Conservation (phyloP, 352 stramenopile species). For the Vaucheria bursata region DNA sequence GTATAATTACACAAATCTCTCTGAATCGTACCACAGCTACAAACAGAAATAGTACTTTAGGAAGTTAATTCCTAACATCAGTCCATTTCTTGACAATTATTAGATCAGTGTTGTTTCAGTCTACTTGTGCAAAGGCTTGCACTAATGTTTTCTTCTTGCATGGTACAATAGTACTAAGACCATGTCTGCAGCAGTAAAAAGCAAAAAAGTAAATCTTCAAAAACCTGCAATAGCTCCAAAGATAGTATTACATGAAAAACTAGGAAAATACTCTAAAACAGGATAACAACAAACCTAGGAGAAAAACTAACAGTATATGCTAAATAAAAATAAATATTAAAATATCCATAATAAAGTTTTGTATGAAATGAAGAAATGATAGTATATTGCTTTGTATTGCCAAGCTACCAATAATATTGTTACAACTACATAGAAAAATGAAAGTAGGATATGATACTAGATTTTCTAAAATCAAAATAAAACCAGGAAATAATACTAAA, state of each 20-base stretch:
- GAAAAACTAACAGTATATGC: neutral
- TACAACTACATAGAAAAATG: no score
- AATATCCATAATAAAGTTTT: neutral
- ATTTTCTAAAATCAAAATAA: no score
- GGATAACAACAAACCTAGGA: neutral
- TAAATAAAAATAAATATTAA: neutral
- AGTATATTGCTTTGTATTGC: no score
- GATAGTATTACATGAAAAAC: neutral
- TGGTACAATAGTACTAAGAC: slow-evolving; percentile 43
- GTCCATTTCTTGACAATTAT: neutral
- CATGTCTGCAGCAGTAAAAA: neutral
- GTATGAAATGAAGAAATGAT: no score
- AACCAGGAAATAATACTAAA: no score
- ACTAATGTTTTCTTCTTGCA: slow-evolving; percentile 40
- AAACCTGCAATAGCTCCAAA: neutral
- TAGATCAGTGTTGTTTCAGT: slow-evolving; percentile 1
- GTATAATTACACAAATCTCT: no score
- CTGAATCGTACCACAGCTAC: no score
- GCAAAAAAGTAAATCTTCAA: no score
- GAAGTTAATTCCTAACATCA: no score
- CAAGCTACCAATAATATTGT: no score
- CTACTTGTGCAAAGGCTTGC: neutral
- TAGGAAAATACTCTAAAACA: neutral
- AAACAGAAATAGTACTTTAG: no score
- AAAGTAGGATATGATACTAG: no score